These are phyloP conservation scores for Suillus decipiens DNA, from an alignment of 768 basidiomycete genomes.

Conservation along the genomic window DNA sequence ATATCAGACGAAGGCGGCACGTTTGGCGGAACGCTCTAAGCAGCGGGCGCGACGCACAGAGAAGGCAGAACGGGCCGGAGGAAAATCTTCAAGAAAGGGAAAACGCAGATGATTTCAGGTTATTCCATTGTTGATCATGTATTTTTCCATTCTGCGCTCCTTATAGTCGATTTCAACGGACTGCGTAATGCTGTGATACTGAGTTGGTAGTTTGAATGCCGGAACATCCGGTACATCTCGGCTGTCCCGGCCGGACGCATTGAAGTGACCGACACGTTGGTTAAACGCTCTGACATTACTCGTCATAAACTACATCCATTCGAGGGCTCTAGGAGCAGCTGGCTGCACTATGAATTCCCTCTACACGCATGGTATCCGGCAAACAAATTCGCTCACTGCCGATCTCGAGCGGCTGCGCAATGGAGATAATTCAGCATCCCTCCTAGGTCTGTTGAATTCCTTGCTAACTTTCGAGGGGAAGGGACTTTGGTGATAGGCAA, in stretches of 20 bases:
- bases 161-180: not conserved
- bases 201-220: not conserved
- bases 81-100: slow-evolving; percentile 51
- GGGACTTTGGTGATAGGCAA: not conserved
- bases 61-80: slow-evolving; percentile 73
- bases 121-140: slow-evolving; percentile 6
- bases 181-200: not conserved
- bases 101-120: slow-evolving; percentile 17
- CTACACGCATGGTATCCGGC: slow-evolving; percentile 90
- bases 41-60: slow-evolving; percentile 65
- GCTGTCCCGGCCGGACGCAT: slow-evolving; percentile 7
- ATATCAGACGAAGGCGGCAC: slow-evolving; percentile 72
- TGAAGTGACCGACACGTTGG: slow-evolving; percentile 10
- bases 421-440: slow-evolving; percentile 78
- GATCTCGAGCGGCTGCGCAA: slow-evolving; percentile 82
- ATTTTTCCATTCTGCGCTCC: not conserved
- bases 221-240: slow-evolving; percentile 3
- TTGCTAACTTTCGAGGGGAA: not conserved
- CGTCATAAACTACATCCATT: slow-evolving; percentile 5
- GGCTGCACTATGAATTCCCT: slow-evolving; percentile 82
- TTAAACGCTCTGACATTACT: not conserved
- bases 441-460: slow-evolving; percentile 66
- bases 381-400: slow-evolving; percentile 84
- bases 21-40: slow-evolving; percentile 61
- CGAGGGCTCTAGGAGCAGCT: slow-evolving; percentile 15